Conservation (phyloP, 2,329 filamentous ascomycete species). For the Eurotiales sp. region DNA sequence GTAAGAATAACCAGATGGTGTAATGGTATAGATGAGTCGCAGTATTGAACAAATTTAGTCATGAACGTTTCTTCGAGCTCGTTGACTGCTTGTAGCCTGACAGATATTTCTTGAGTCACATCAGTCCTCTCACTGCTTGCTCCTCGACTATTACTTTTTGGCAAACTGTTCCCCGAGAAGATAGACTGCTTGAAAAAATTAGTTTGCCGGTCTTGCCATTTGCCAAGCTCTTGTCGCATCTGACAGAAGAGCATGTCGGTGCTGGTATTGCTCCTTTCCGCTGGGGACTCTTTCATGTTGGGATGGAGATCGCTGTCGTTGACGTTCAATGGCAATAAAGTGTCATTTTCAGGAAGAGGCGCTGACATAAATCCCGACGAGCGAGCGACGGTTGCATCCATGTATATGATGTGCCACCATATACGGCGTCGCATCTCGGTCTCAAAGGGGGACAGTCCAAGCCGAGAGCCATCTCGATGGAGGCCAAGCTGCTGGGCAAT, state of each 20-base stretch:
- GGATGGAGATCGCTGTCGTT: conserved; percentile 51
- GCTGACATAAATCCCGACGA: conserved; percentile 3
- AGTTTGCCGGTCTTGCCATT: conserved; percentile 7
- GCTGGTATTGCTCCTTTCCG: conserved; percentile 40
- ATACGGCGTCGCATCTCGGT: conserved; percentile 51
- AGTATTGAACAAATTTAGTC: conserved; percentile 53
- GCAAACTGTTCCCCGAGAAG: conserved; percentile 32
- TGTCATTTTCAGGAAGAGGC: conserved; percentile 29
- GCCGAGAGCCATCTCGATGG: conserved; percentile 49
- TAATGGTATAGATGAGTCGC: conserved; percentile 50
- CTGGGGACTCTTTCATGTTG: conserved; percentile 46
- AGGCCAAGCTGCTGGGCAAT: conserved; percentile 46
- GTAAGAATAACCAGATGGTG: conserved; percentile 67
- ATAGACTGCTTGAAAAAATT: conserved; percentile 20
- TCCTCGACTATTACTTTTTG: conserved; percentile 25
- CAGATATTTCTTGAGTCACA: conserved; percentile 24
- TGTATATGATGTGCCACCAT: conserved; percentile 46
- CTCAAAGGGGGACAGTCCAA: conserved; percentile 47
- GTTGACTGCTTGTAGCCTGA: conserved; percentile 34
- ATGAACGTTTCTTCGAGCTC: conserved; percentile 53
- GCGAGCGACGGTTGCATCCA: conserved; percentile 7
- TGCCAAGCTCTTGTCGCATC: conserved; percentile 53
- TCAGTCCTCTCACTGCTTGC: conserved; percentile 26
- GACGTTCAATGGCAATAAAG: conserved; percentile 48
- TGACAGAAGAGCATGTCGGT: conserved; percentile 51